phyloP scores from a whole-genome alignment of 1,284 basidiomycete species.

The Cryptococcus jaspeensis region DNA sequence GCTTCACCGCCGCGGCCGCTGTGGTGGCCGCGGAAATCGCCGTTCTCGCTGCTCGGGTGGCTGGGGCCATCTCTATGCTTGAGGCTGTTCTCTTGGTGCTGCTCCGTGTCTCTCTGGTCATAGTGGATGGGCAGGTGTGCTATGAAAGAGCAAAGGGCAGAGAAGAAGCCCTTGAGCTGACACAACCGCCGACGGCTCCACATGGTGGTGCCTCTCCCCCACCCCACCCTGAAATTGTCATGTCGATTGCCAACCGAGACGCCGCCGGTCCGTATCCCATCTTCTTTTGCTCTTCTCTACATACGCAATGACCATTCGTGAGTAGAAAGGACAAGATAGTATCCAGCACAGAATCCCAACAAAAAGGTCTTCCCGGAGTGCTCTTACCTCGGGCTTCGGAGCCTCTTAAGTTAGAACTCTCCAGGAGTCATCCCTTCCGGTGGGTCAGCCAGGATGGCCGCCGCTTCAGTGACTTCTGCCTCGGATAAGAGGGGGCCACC shows the following conservation, averaged over 20 bases:
- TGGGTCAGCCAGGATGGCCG: not conserved
- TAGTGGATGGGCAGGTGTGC: too few species aligned
- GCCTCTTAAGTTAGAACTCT: not conserved
- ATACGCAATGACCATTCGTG: not conserved
- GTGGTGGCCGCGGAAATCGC: not conserved
- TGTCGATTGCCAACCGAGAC: too few species aligned
- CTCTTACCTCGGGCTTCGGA: not conserved
- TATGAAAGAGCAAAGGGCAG: not conserved
- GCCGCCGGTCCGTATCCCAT: not conserved
- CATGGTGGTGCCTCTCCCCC: too few species aligned
- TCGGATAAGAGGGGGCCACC: too few species aligned
- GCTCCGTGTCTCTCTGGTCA: too few species aligned
- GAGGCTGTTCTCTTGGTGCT: too few species aligned
- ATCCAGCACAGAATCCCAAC: not conserved
- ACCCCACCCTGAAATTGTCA: too few species aligned
- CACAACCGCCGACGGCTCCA: too few species aligned
- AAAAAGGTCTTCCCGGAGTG: not conserved
- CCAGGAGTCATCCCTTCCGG: not conserved
- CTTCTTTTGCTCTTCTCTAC: not conserved
- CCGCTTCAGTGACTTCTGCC: too few species aligned
- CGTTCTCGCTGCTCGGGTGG: not conserved
- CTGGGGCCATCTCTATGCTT: not conserved
- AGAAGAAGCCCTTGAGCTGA: too few species aligned
- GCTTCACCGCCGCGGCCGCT: not conserved
- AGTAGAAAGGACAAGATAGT: not conserved